Base-by-base conservation (phyloP, 1,284 basidiomycete species). In the Cryptococcus sp. region DNA sequence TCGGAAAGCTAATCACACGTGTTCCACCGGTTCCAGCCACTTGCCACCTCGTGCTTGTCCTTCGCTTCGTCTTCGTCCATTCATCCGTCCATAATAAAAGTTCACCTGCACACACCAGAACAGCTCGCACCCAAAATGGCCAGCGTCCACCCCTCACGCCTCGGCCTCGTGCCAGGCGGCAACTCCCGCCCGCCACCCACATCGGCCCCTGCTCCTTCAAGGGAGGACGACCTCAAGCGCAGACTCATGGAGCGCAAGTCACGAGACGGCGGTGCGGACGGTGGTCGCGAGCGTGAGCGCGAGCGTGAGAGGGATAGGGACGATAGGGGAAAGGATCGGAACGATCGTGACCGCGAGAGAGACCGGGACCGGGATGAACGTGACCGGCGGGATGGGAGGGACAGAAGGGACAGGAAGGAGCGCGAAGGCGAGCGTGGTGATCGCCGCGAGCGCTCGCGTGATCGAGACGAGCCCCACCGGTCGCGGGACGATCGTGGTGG, bases 81-180 rank as follows among this genome's bases (percentile, higher is more conserved):
- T 9, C 4, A 33, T 33, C 28, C 28, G n/a, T n/a, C n/a, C n/a
- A n/a, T n/a, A n/a, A n/a, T n/a, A n/a, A 33, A 9, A 33, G 4
- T 33, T 33, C 28, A 33, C n/a, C n/a, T 4, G 28, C 28, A 33
- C 5, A 33, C 28, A 33, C 28, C 4, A 33, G 5, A 33, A 33
- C 28, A 33, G 9, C 28, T 33, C 28, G 9, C 18, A 9, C 24
- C 39, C n/a, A 49, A 42, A 13, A 71, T 68, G 66, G 67, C 68
- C 3, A 62, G 65, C 12, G 61, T 71, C n/a, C 69, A 71, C 42
- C 69, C 69, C 5, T 71, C 69, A 3, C 55, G 69, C 21, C 42
- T 68, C 36, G 60, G 64, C 39, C 56, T 71, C 8, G 68, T 71
- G 16, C 69, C 69, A 23, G 52, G 55, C 15, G 49, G 39, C 12